Conservation (phyloP, 306 rosid species). For the Lablab purpureus region DNA sequence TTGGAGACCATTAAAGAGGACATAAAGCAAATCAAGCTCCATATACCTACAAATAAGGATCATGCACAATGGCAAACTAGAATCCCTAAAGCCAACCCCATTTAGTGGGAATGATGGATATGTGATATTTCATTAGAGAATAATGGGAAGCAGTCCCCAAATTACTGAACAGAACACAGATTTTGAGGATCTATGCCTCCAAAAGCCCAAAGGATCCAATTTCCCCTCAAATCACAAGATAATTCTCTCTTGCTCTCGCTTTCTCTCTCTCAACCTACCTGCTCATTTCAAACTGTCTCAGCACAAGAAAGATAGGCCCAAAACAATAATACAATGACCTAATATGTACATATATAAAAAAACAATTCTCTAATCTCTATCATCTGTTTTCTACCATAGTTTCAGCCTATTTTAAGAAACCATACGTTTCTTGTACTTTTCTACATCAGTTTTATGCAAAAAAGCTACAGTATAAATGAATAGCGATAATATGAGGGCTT, state of each 20-base stretch:
- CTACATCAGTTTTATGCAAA: neutral
- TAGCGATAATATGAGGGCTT: neutral
- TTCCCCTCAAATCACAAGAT: neutral
- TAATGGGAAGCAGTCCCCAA: neutral
- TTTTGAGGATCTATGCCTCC: neutral
- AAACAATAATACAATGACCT: neutral
- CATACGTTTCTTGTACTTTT: neutral
- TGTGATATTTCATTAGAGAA: too few species aligned
- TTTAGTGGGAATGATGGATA: too few species aligned
- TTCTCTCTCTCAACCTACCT: neutral
- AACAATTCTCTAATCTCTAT: neutral
- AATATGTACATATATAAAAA: neutral
- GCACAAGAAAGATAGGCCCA: constrained; percentile 2
- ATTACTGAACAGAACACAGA: neutral
- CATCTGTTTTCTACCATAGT: neutral
- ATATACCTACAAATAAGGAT: too few species aligned
- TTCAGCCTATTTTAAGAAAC: neutral
- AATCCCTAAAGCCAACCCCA: too few species aligned
- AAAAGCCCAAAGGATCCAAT: neutral
- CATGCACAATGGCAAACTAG: too few species aligned
- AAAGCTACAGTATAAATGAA: neutral
- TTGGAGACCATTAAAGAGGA: too few species aligned
- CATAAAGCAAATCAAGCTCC: too few species aligned
- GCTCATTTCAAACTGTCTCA: neutral
- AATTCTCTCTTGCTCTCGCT: too few species aligned